phyloP scores from a whole-genome alignment of 345 rosid species.

The Eutrema yunnanense region DNA sequence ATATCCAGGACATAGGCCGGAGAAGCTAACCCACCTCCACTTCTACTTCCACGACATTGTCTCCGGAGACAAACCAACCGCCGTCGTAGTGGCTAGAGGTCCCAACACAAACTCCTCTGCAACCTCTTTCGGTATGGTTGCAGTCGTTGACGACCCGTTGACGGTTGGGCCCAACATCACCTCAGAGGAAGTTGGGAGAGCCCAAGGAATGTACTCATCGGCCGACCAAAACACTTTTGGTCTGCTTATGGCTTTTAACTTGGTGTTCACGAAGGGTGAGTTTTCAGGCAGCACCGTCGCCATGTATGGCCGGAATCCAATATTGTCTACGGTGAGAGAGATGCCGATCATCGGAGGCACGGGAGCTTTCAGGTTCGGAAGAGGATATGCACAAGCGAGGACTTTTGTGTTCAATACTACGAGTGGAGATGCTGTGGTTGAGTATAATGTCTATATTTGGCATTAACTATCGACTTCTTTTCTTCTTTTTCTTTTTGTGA shows the following conservation, averaged over 20 bases:
- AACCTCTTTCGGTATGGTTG: conserved; percentile 35
- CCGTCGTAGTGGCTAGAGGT: conserved; percentile 33
- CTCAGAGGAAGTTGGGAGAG: conserved; percentile 48
- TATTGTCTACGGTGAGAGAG: conserved; percentile 16
- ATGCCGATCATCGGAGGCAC: conserved; percentile 27
- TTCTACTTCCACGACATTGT: conserved; percentile 52
- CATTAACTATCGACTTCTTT: background rate
- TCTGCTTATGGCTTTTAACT: conserved; percentile 39
- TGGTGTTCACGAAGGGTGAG: conserved; percentile 46
- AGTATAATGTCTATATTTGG: conserved; percentile 10
- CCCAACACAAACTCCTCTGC: conserved; percentile 28
- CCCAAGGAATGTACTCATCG: conserved; percentile 47
- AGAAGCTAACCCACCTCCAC: conserved; percentile 47
- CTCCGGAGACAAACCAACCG: conserved; percentile 35
- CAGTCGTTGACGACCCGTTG: conserved; percentile 46
- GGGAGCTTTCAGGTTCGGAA: conserved; percentile 34
- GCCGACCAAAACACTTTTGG: conserved; percentile 31
- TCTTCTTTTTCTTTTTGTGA: background rate
- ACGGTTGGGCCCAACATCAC: conserved; percentile 35
- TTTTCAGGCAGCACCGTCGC: conserved; percentile 48
- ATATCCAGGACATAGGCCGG: conserved; percentile 21
- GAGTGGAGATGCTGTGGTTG: conserved; percentile 5
- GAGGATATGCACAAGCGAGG: conserved; percentile 32
- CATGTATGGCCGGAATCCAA: conserved; percentile 39
- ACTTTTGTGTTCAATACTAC: conserved; percentile 1